Conservation (phyloP, 208 protist species). For the Herpetomonas samuelpessoai region DNA sequence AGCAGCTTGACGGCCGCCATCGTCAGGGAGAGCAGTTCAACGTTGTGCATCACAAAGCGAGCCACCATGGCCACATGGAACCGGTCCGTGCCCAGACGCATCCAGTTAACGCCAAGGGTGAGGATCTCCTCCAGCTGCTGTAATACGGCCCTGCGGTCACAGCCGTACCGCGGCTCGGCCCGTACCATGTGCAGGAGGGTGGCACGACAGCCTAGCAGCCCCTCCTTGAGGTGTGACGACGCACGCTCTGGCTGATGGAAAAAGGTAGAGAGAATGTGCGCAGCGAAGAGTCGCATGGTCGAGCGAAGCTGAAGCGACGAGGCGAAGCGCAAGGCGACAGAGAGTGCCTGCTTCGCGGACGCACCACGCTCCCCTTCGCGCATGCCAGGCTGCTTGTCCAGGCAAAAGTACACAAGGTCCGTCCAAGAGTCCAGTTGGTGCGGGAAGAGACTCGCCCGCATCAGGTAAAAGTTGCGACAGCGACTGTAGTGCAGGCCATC, state of each 20-base stretch:
- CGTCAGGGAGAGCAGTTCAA: conserved; percentile 77
- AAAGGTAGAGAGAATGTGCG: not conserved
- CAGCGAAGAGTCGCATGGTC: not conserved
- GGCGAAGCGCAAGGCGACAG: conserved; percentile 15
- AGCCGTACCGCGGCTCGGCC: not conserved
- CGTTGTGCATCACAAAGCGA: conserved; percentile 74
- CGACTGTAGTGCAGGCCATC: conserved; percentile 54
- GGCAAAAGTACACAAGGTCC: conserved; percentile 36
- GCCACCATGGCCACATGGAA: conserved; percentile 62
- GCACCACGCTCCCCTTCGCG: conserved; percentile 25
- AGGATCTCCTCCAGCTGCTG: conserved; percentile 53
- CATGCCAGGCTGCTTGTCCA: conserved; percentile 23
- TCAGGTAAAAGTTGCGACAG: conserved; percentile 43
- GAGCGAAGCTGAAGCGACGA: not conserved
- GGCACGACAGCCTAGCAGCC: conserved; percentile 32
- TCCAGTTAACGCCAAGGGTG: conserved; percentile 75
- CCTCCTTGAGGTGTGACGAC: not conserved
- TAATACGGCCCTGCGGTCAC: conserved; percentile 12
- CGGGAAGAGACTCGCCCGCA: conserved; percentile 58
- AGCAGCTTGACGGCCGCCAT: conserved; percentile 53
- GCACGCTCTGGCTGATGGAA: not conserved
- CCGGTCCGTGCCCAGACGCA: conserved; percentile 57
- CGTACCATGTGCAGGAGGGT: conserved; percentile 24
- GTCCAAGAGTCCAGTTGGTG: conserved; percentile 45
- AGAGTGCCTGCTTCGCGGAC: conserved; percentile 21